Evolutionary conservation across 164 flowering plant genomes (phyloP), one percentile per base, ranked within the genome.

Genomic region (Vitis riparia): DNA sequence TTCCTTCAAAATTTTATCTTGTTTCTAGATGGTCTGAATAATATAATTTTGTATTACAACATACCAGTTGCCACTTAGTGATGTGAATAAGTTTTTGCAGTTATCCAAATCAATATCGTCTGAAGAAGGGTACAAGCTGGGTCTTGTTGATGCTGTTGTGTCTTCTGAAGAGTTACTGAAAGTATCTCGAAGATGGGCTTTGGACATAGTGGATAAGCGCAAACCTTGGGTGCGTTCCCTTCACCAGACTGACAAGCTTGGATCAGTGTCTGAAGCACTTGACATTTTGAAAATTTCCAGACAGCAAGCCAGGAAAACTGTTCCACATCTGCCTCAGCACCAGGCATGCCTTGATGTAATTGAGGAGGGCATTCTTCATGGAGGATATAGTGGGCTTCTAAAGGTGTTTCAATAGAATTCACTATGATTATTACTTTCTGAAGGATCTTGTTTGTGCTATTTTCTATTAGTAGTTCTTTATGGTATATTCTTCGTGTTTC

Each of bases 291-390:
- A 84, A 73, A 32, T 55, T 66, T 91, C 98, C 10, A 83, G 93
- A 69, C 79, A 85, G 77, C 91, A 82, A 62, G 97, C 89, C 58
- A 89, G 67, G 73, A 85, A 71, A 66, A 87, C 80, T 76, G 91
- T 95, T 50, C 88, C 82, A 65, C 85, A 96, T 74, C 68, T 92
- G 95, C 98, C 99, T 66, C 99, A 93, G 79, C 93, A 93, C 76
- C 89, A 83, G 51, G 94, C 80, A 50, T 92, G 98, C 77, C 86
- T 96, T 73, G 97, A 93, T 77, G 95, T 80, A 30, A 90, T 93
- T 55, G 97, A 91, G 77, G 94, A 88, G 67, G 99, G 99, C 29
- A 77, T 96, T 66, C 72, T 91, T 63, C 91, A 85, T 85, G 99
- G 98, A 70, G 98, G 98, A 62, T 91, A 89, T 79, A 74, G 77